phyloP scores from a whole-genome alignment of 73 alveolate genomes.

The Paraurostyla sp. region DNA sequence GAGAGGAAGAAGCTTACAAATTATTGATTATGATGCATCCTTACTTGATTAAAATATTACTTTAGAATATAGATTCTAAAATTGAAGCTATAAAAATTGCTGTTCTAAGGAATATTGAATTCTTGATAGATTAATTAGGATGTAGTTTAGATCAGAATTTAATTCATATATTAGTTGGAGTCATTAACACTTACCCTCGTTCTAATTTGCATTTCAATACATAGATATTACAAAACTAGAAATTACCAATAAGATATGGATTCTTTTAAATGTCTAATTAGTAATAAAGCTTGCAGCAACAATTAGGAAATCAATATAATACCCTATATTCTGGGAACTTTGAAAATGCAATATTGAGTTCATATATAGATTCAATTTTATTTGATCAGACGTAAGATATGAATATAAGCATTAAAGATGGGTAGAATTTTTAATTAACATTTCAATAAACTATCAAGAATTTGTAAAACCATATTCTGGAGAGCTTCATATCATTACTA shows the following conservation, averaged over 20 bases:
- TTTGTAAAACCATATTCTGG: conserved; percentile 74
- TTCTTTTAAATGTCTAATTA: background rate
- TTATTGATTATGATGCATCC: conserved; percentile 55
- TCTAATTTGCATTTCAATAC: conserved; percentile 41
- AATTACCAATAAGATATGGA: conserved; percentile 23
- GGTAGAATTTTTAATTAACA: background rate
- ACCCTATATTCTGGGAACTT: background rate
- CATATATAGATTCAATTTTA: conserved; percentile 31
- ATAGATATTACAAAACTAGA: background rate
- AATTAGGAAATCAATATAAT: background rate
- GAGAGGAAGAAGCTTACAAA: conserved; percentile 46
- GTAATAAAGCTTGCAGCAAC: too few species aligned
- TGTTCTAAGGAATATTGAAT: conserved; percentile 65
- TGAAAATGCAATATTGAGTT: background rate
- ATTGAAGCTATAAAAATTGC: conserved; percentile 80
- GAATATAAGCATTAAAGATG: conserved; percentile 33
- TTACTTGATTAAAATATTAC: conserved; percentile 65
- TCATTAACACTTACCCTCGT: conserved; percentile 62
- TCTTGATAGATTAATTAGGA: conserved; percentile 77
- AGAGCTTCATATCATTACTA: conserved; percentile 61
- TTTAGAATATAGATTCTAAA: conserved; percentile 55
- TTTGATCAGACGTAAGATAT: background rate
- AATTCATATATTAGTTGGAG: background rate
- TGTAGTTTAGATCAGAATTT: conserved; percentile 68
- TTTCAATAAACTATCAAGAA: conserved; percentile 24